A percentile compares a stretch with the other conserved stretches of the same genome.
These are phyloP conservation scores for Neurospora crassa DNA, from an alignment of 2,329 filamentous ascomycete genomes.

Conservation along the genomic window DNA sequence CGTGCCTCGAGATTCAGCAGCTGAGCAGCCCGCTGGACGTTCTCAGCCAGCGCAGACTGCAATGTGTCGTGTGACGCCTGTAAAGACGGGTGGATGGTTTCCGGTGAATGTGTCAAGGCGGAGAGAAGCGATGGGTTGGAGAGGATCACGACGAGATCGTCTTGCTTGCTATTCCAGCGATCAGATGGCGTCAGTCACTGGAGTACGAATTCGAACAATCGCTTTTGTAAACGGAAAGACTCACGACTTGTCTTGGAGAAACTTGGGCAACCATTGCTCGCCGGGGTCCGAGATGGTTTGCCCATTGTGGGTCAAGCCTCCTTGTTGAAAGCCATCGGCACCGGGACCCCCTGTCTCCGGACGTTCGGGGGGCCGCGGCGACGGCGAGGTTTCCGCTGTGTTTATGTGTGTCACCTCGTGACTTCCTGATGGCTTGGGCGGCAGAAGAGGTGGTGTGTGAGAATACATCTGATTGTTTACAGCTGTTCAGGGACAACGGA, in stretches of 20 bases:
- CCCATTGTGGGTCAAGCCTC: not conserved
- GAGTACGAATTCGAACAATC: not conserved
- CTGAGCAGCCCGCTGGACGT: conserved; percentile 58
- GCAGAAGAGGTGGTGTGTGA: conserved; percentile 55
- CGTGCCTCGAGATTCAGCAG: conserved; percentile 50
- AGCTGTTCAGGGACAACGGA: not conserved
- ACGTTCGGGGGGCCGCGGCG: conserved; percentile 23
- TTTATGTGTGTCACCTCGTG: conserved; percentile 58
- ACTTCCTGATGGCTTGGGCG: conserved; percentile 63
- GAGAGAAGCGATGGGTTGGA: conserved; percentile 56
- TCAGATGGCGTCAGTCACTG: not conserved
- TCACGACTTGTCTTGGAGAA: conserved; percentile 75
- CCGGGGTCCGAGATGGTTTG: conserved; percentile 45
- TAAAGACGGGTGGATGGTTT: conserved; percentile 64
- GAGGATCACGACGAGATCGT: conserved; percentile 65
- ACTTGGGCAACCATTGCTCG: conserved; percentile 68
- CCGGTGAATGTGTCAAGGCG: conserved; percentile 60
- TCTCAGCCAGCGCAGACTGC: conserved; percentile 56
- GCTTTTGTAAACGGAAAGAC: conserved; percentile 19
- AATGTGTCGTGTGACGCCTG: conserved; percentile 55
- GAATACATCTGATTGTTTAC: conserved; percentile 30
- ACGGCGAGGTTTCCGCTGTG: conserved; percentile 46
- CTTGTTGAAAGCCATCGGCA: not conserved
- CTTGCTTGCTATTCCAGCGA: conserved; percentile 52
- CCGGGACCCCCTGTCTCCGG: not conserved